Conservation (phyloP, 768 basidiomycete species). For the Suillus brevipes region DNA sequence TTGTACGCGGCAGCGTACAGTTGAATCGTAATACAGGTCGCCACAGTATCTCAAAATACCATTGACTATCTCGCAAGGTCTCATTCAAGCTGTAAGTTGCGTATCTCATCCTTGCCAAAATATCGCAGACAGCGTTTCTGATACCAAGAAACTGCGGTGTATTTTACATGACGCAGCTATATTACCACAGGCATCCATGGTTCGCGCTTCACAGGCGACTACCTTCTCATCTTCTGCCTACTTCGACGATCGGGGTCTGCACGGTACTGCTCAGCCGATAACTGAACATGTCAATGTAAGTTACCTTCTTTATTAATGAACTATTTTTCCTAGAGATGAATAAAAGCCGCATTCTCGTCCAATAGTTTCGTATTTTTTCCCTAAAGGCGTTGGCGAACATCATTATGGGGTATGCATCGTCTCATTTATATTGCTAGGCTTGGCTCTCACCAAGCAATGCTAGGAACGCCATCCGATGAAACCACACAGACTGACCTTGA, state of each 20-base stretch:
- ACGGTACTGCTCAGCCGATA: constrained; percentile 76
- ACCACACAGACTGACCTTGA: constrained; percentile 92
- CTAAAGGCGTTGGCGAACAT: constrained; percentile 89
- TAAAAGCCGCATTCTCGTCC: constrained; percentile 48
- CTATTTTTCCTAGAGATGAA: constrained; percentile 21
- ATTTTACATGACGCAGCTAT: neutral
- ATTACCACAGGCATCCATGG: constrained; percentile 26
- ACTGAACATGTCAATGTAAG: constrained; percentile 77
- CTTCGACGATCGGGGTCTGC: constrained; percentile 71
- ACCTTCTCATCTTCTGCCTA: constrained; percentile 76
- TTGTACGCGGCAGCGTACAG: neutral
- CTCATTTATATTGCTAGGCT: neutral
- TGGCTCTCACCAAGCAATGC: constrained; percentile 10
- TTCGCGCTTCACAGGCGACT: constrained; percentile 37
- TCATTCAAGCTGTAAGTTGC: neutral
- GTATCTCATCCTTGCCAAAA: neutral
- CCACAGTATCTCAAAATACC: no score
- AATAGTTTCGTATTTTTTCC: constrained; percentile 95
- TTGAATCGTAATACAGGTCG: neutral
- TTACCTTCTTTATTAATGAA: constrained; percentile 11
- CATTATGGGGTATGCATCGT: constrained; percentile 83
- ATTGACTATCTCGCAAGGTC: neutral
- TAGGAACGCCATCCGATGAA: constrained; percentile 99
- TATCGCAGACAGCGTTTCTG: neutral
- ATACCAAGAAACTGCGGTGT: neutral